Base-by-base conservation (phyloP, 1,139 yeast species). In the Pichia sp. region DNA sequence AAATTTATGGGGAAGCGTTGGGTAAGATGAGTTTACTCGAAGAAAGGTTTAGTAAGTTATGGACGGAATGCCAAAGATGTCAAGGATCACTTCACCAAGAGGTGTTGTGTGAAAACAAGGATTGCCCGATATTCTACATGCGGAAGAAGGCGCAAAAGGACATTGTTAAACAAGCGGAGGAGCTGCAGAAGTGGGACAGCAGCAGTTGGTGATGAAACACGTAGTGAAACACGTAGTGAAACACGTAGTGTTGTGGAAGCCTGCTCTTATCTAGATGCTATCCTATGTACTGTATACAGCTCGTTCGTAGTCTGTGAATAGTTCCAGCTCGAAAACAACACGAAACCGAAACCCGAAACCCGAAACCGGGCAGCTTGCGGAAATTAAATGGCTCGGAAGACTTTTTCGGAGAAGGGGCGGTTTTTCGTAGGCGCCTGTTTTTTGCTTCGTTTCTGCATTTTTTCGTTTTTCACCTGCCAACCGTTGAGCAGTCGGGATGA, bases 21-120 rank as follows among this genome's bases (percentile, higher is more conserved):
- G 84, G 87, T 7, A 84, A 82, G 56, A 83, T 91, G 76, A 87
- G 89, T 63, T 82, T 81, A 48, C 70, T 93, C 58, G 96, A 95
- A 66, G 79, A 81, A 57, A 85, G 86, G 62, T 95, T 89, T 64
- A 84, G 96, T 1, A 74, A 96, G 58, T 72, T 95, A 55, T 95
- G 99, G 99, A 93, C 99, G 0, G 96, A 95, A 66, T 95, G 99
- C 67, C 99, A 95, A 70, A 75, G 98, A 58, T 95, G 99, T 68
- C 98, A 95, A 63, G 98, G 98, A 0, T 87, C 95, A 27, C 72
- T 95, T 54, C 97, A 93, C 63, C 97, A 90, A 68, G 98, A 93
- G 62, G 99, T 95, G 9, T 73, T 93, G 43, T 95, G 99, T 67
- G 85, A 96, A 0, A 89, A 93, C 61, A 90, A 90, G 61, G 98